Evolutionary conservation across 2,329 filamentous ascomycete genomes (phyloP).

Genomic region (Colletotrichum sublineola): DNA sequence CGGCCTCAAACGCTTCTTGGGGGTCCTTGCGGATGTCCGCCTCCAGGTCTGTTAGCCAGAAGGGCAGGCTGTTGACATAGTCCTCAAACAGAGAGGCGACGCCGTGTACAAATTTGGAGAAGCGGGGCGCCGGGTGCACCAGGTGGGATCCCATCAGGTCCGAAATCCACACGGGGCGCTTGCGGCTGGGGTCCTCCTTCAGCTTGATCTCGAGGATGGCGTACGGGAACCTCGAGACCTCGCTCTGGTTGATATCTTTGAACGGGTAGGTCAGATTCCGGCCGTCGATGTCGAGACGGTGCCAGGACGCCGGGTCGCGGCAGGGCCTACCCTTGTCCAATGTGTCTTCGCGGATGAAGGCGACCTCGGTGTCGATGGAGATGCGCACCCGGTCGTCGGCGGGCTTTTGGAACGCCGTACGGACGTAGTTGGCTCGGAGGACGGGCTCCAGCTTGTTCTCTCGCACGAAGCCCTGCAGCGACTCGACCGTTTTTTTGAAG

Average conservation of each 20-base stretch:
- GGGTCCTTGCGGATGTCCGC: slow-evolving; percentile 95
- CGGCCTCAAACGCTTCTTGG: slow-evolving; percentile 88
- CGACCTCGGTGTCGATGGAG: slow-evolving; percentile 91
- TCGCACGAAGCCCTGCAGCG: slow-evolving; percentile 85
- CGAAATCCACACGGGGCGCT: slow-evolving; percentile 86
- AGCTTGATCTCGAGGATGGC: slow-evolving; percentile 95
- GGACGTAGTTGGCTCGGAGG: slow-evolving; percentile 90
- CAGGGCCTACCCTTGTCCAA: slow-evolving; percentile 88
- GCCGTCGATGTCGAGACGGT: slow-evolving; percentile 89
- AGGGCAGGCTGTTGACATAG: slow-evolving; percentile 94
- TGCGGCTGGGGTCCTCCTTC: slow-evolving; percentile 73
- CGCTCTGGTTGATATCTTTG: slow-evolving; percentile 86
- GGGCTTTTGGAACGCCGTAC: slow-evolving; percentile 96
- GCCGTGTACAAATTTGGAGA: slow-evolving; percentile 97
- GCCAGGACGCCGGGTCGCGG: slow-evolving; percentile 90
- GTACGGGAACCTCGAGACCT: slow-evolving; percentile 91
- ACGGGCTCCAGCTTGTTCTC: slow-evolving; percentile 85
- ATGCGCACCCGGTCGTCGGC: slow-evolving; percentile 91
- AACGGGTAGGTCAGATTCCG: slow-evolving; percentile 89
- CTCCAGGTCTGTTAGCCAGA: slow-evolving; percentile 94
- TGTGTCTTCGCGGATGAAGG: slow-evolving; percentile 84
- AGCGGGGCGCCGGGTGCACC: slow-evolving; percentile 88
- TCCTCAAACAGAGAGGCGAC: slow-evolving; percentile 94
- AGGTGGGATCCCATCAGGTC: slow-evolving; percentile 94
- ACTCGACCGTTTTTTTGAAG: slow-evolving; percentile 79